phyloP scores from a whole-genome alignment of 2,329 filamentous ascomycete genomes.

The Magnaporthiopsis incrustans region DNA sequence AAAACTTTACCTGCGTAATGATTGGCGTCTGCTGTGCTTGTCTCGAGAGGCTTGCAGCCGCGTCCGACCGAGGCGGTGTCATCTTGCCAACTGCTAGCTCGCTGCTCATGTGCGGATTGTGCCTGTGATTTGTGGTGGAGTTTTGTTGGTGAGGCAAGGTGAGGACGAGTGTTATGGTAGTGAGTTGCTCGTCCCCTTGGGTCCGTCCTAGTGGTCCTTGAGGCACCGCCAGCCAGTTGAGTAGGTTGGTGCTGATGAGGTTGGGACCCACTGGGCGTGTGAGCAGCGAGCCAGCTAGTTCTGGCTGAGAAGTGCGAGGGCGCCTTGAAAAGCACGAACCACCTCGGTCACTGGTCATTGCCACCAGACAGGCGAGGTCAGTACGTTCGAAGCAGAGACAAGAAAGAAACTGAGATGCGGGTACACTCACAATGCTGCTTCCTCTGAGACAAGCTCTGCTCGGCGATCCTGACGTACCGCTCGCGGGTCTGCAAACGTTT shows the following conservation, averaged over 20 bases:
- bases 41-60: neutral
- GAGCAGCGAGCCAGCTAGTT: constrained; percentile 6
- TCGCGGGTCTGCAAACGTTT: constrained; percentile 77
- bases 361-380: constrained; percentile 12
- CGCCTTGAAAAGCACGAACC: constrained; percentile 54
- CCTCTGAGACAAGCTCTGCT: constrained; percentile 63
- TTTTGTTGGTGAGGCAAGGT: neutral
- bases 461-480: constrained; percentile 65
- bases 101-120: neutral
- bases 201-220: neutral
- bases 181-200: neutral
- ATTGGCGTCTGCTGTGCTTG: constrained; percentile 18
- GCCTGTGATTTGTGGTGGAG: neutral
- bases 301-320: constrained; percentile 45
- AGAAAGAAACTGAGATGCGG: neutral
- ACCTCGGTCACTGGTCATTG: constrained; percentile 40
- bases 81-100: neutral
- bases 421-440: constrained; percentile 66
- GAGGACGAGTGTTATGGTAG: neutral
- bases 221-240: neutral
- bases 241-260: neutral
- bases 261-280: neutral
- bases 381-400: constrained; percentile 5
- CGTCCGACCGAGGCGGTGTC: neutral
- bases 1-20: constrained; percentile 28